Evolutionary conservation across 2,329 filamentous ascomycete genomes (phyloP).

Genomic region (Coniella vitis): DNA sequence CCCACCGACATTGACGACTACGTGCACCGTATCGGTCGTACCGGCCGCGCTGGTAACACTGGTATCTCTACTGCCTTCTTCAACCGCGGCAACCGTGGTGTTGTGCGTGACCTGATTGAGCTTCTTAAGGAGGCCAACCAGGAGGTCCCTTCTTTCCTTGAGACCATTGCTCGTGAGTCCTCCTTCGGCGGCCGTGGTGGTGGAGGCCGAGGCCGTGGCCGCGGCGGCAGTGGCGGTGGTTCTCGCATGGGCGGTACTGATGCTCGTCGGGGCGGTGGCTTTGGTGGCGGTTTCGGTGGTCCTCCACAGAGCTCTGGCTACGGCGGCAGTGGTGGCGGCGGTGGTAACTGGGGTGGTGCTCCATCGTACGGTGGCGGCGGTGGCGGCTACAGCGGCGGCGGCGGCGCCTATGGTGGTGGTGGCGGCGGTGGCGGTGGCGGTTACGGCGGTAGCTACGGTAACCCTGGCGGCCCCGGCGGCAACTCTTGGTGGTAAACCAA

Average conservation of each 20-base stretch:
- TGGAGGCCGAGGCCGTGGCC: constrained; percentile 56
- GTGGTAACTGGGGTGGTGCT: constrained; percentile 39
- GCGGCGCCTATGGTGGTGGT: constrained; percentile 28
- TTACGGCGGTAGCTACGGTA: constrained; percentile 57
- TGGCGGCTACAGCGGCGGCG: constrained; percentile 35
- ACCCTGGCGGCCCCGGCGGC: constrained; percentile 57
- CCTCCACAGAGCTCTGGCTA: constrained; percentile 21
- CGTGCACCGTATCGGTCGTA: constrained; percentile 99
- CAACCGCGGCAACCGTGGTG: constrained; percentile 98
- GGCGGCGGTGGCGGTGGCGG: constrained; percentile 41
- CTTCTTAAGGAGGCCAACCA: constrained; percentile 98
- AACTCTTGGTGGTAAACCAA: constrained; percentile 61
- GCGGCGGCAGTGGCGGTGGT: constrained; percentile 63
- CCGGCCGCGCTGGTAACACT: constrained; percentile 97
- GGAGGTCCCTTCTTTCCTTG: constrained; percentile 87
- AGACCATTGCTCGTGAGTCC: constrained; percentile 94
- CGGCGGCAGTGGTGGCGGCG: constrained; percentile 29
- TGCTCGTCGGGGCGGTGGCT: constrained; percentile 38
- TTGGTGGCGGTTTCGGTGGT: constrained; percentile 36
- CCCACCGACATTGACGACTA: constrained; percentile 98
- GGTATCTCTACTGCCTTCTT: constrained; percentile 98
- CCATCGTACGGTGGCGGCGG: constrained; percentile 31
- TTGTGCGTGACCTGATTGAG: constrained; percentile 94
- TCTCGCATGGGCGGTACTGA: constrained; percentile 50
- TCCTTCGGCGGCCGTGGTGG: constrained; percentile 70